phyloP scores from a whole-genome alignment of 352 stramenopile genomes.

The Thalassiosira livingstoniorum region DNA sequence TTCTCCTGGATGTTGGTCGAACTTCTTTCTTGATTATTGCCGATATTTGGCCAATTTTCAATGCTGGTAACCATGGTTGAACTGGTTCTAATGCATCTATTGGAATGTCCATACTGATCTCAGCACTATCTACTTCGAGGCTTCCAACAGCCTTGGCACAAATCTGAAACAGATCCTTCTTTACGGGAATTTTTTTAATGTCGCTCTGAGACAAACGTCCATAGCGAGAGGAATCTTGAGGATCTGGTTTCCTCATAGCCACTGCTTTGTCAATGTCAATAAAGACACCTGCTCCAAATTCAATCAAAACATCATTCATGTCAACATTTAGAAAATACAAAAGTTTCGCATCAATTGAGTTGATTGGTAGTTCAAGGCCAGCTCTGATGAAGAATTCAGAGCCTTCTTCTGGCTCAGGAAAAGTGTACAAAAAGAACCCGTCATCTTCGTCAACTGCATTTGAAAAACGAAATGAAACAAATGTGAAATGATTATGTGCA shows the following conservation, averaged over 20 bases:
- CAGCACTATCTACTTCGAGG: constrained; percentile 10
- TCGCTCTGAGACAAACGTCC: constrained; percentile 23
- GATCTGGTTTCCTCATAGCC: constrained; percentile 22
- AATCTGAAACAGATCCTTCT: constrained; percentile 46
- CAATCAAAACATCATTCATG: constrained; percentile 23
- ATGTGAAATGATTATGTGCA: too few relatives aligned
- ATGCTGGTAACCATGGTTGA: constrained; percentile 29
- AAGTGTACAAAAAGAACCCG: constrained; percentile 54
- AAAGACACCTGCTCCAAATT: constrained; percentile 49
- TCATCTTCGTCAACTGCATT: constrained; percentile 31
- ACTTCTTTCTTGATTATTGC: constrained; percentile 14
- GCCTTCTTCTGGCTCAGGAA: constrained; percentile 12
- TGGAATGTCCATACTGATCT: constrained; percentile 10
- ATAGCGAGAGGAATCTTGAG: constrained; percentile 30
- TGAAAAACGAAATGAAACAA: too few relatives aligned
- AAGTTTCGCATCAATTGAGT: constrained; percentile 27
- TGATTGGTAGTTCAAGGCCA: constrained; percentile 12
- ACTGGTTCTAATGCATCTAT: constrained; percentile 20
- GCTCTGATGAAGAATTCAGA: constrained; percentile 46
- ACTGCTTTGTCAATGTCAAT: constrained; percentile 52
- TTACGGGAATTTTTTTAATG: constrained; percentile 24
- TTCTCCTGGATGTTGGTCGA: not conserved
- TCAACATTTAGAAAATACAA: constrained; percentile 48
- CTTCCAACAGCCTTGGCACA: constrained; percentile 22
- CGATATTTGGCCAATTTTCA: constrained; percentile 23